phyloP scores from a whole-genome alignment of 73 alveolate genomes.

The Durusdinium trenchii region DNA sequence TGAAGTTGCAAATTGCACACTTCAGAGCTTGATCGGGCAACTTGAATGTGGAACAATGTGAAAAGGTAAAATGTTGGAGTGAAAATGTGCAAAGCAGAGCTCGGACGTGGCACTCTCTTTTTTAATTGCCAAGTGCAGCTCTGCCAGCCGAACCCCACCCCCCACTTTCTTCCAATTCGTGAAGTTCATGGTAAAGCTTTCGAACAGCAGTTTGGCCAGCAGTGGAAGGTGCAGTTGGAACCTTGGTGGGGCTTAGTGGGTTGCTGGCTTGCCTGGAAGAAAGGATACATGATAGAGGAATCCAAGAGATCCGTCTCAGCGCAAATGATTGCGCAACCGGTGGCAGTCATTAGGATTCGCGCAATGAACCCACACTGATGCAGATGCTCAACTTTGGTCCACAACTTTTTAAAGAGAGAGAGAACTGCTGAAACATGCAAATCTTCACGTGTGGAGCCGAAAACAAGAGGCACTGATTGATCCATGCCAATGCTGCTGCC shows the following conservation, averaged over 20 bases:
- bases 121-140: slow-evolving; percentile 15
- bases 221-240: background rate
- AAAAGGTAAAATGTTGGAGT: background rate
- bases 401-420: background rate
- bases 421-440: slow-evolving; percentile 37
- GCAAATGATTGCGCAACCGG: slow-evolving; percentile 3
- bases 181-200: background rate
- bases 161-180: background rate
- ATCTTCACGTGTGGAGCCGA: background rate
- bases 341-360: slow-evolving; percentile 19
- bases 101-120: slow-evolving; percentile 30
- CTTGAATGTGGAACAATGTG: too few relatives aligned
- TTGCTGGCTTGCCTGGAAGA: background rate
- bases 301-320: background rate
- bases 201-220: background rate
- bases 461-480: slow-evolving; percentile 16
- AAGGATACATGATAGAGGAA: background rate
- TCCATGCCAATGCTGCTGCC: background rate
- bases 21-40: background rate
- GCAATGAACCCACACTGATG: slow-evolving; percentile 43
- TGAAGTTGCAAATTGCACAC: background rate
- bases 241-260: background rate
- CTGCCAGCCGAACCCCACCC: slow-evolving; percentile 14
- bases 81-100: background rate
- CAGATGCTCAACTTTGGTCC: background rate